Percentiles rank a stretch among this genome's conserved stretches.
These are phyloP conservation scores for Eremomyces bilateralis DNA, from an alignment of 495 filamentous ascomycete genomes.

Conservation along the genomic window DNA sequence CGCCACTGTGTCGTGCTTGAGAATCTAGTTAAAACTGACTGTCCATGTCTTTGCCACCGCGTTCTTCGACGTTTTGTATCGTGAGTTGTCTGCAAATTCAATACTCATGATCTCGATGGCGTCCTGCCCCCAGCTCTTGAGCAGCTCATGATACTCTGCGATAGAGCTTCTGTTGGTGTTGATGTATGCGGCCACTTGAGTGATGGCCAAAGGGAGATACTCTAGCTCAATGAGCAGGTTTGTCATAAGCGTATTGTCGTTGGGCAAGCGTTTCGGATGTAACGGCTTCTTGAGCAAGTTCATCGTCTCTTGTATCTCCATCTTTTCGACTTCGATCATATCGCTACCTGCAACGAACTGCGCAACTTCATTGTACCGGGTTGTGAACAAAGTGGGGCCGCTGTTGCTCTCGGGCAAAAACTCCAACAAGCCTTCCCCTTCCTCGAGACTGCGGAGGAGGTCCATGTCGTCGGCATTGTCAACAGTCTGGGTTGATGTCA, in stretches of 20 bases:
- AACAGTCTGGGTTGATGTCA: too few relatives aligned
- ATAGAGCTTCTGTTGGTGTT: conserved; percentile 10
- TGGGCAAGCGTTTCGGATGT: conserved; percentile 3
- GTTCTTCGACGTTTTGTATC: conserved; percentile 7
- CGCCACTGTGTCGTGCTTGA: conserved; percentile 4
- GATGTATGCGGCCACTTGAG: conserved; percentile 15
- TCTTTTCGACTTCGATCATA: conserved; percentile 8
- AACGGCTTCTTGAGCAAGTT: conserved; percentile 8
- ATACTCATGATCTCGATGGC: conserved; percentile 10
- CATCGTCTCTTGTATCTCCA: conserved; percentile 9
- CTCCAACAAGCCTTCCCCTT: conserved; percentile 6
- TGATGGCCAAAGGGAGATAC: conserved; percentile 14
- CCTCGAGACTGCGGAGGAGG: conserved; percentile 5
- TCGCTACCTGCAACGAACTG: conserved; percentile 7
- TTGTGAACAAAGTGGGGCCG: conserved; percentile 12
- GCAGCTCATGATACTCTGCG: conserved; percentile 9
- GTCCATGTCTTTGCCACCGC: conserved; percentile 14
- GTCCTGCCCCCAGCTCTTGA: conserved; percentile 10
- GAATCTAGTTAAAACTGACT: conserved; percentile 10
- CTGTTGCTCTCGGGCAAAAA: conserved; percentile 11
- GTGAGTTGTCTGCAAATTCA: conserved; percentile 11
- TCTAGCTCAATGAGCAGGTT: conserved; percentile 9
- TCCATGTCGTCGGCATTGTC: conserved; percentile 14
- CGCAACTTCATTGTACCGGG: conserved; percentile 8
- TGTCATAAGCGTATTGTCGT: conserved; percentile 3